Evolutionary conservation across 176 grass and related monocot species (phyloP), one percentile per base, ranked within the genome.

Genomic region (Bothriochloa decipiens): DNA sequence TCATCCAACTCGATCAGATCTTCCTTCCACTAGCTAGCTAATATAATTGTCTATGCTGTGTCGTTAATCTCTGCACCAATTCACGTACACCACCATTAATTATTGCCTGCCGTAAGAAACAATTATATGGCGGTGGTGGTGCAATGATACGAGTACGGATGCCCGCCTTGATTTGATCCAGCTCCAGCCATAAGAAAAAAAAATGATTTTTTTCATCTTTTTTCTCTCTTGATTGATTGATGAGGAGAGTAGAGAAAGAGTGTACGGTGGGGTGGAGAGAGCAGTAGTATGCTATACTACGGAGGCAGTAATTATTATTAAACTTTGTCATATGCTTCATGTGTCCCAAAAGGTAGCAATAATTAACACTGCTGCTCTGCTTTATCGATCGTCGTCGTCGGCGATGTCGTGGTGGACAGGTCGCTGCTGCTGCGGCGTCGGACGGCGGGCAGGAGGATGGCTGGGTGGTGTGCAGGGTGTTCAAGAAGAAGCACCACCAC

Each of bases 401-500:
- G 10, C 78, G 73, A 73, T 68, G 61, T 37, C 62, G n/a, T 74
- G 47, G 9, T 77, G 49, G 5, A 67, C 80, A 90, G 88, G 39
- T 79, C 68, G 36, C 41, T 7, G 41, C 70, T 11, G 68, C 36
- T 11, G 68, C 68, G 3, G 37, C 83, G 46, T 18, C 74, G 49
- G 96, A 98, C 76, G 81, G 68, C 74, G 89, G 81, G 37, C 93
- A 95, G 88, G 96, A 98, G 63, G 96, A 98, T 35, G 96, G 96
- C 5, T 98, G 96, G 96, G 96, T 98, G 47, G 96, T 98, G 35
- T 98, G 96, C 86, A 88, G 95, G 42, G 95, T 97, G 72, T 98
- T 98, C 93, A 98, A 98, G 87, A 98, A 98, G 87, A 98, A 98
- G 87, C 90, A 92, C 87, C 91, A 95, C 82, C 87, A 88, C 68